phyloP scores from a whole-genome alignment of 1,284 basidiomycete genomes.

The Thecaphora thlaspeos region DNA sequence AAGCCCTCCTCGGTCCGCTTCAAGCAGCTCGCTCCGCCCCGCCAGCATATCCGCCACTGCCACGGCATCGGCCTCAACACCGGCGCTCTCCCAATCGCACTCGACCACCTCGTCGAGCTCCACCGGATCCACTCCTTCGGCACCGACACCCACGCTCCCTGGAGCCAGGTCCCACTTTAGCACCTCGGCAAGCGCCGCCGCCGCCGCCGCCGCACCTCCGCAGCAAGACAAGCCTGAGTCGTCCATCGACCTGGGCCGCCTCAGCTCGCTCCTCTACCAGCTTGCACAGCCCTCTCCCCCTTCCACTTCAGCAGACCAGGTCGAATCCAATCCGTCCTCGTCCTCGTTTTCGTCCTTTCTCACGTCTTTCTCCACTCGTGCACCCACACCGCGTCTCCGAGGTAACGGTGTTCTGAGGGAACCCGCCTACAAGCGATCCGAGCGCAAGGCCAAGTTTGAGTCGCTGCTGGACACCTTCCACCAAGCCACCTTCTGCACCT shows the following conservation, averaged over 20 bases:
- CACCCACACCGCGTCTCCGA: slow-evolving; percentile 27
- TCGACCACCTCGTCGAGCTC: slow-evolving; percentile 6
- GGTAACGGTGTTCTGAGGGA: slow-evolving; percentile 23
- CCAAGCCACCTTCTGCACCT: slow-evolving; percentile 36
- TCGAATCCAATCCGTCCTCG: slow-evolving; percentile 7
- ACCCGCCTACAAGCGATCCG: slow-evolving; percentile 15
- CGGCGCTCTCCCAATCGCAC: background rate
- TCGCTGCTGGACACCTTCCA: slow-evolving; percentile 38
- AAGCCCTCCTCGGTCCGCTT: background rate
- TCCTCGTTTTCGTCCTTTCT: slow-evolving; percentile 7
- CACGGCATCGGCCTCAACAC: no score
- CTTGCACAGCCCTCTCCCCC: slow-evolving; percentile 15
- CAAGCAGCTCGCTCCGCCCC: background rate
- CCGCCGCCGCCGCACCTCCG: slow-evolving; percentile 7
- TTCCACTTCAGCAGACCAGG: slow-evolving; percentile 8
- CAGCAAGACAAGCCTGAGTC: background rate
- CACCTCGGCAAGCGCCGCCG: slow-evolving; percentile 4
- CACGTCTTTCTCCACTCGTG: slow-evolving; percentile 8
- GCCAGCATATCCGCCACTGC: no score
- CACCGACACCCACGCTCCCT: slow-evolving; percentile 8
- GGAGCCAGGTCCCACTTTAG: slow-evolving; percentile 9
- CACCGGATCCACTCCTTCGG: slow-evolving; percentile 6
- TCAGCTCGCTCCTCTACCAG: slow-evolving; percentile 33
- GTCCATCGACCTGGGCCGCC: slow-evolving; percentile 21
- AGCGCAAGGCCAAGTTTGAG: slow-evolving; percentile 37